Conservation (phyloP, 2,329 filamentous ascomycete species). For the Fusarium ambrosium region DNA sequence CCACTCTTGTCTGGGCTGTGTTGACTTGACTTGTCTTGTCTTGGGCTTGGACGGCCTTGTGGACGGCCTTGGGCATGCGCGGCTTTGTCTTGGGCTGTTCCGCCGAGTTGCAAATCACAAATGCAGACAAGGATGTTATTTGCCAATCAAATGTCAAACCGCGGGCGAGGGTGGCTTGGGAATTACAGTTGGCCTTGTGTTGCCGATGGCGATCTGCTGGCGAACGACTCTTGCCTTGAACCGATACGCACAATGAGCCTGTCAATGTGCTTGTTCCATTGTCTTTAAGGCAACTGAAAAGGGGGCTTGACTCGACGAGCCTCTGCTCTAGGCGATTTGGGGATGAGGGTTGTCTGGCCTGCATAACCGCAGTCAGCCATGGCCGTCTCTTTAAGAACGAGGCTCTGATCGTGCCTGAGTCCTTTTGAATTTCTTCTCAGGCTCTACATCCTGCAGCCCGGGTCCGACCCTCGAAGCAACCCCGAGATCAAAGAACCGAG, state of each 20-base stretch:
- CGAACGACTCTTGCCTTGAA: neutral
- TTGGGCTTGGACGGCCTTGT: neutral
- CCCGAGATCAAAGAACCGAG: neutral
- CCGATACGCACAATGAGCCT: neutral
- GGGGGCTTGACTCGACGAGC: constrained; percentile 33
- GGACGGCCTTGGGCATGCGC: constrained; percentile 2
- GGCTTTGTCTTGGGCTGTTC: neutral
- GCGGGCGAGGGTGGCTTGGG: neutral
- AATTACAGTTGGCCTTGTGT: constrained; percentile 4
- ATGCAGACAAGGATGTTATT: neutral
- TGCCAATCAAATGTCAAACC: neutral
- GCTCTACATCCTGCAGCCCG: neutral
- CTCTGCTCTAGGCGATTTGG: constrained; percentile 27
- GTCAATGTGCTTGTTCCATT: neutral
- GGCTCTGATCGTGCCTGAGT: constrained; percentile 3
- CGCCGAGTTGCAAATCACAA: neutral
- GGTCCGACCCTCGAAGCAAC: neutral
- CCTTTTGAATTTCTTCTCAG: neutral
- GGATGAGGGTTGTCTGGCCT: constrained; percentile 10
- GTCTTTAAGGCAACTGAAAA: constrained; percentile 21
- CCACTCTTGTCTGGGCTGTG: constrained; percentile 28
- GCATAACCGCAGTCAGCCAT: constrained; percentile 11
- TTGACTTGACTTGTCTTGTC: neutral
- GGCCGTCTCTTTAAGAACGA: constrained; percentile 20
- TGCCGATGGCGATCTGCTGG: neutral